Evolutionary conservation across 768 basidiomycete species (phyloP), one percentile per base, ranked within the genome.

Genomic region (Leccinum barrowsii): DNA sequence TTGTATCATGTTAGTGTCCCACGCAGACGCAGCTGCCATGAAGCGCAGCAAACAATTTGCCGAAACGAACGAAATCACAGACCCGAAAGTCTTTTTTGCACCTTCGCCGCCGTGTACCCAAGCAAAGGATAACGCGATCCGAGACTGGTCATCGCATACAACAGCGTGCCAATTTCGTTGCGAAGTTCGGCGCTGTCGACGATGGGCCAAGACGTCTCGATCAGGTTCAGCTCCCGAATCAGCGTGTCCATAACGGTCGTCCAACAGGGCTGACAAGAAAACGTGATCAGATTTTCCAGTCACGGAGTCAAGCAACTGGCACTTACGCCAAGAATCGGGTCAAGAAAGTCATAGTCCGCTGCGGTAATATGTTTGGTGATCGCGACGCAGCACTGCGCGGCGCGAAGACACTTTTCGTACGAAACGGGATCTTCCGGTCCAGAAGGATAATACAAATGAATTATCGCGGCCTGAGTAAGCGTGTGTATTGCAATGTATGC

Each of bases 301-400:
- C 32, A 61, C 37, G 47, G 46, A 60, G 54, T 12, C 48, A 40
- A 40, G 13, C 4, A 51, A 12, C 3, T 19, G 37, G 51, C 7
- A 74, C 87, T 62, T 76, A 90, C 89, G 53, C 85, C 87, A 60
- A 90, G 78, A 61, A 90, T 82, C 24, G 89, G 89, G 73, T 92
- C 89, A n/a, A 90, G 78, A 71, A 83, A 86, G 40, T 81, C 79
- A 61, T 82, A 86, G 64, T 90, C 88, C 63, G 79, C 71, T 24
- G 89, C 86, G 24, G 78, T 70, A 56, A 90, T 76, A 59, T 83
- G 81, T 64, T 85, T 85, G 67, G 85, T 79, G 65, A 90, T 73
- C 42, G 80, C 74, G 53, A 83, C 79, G 60, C 82, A 82, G 35
- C 82, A 75, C 54, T 83, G 80, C 19, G 89, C 86, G 26, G 88